A percentile compares a stretch with the other conserved stretches of the same genome.
Evolutionary conservation across 257 asterid species (phyloP).

Genomic region (Nicotiana otophora): DNA sequence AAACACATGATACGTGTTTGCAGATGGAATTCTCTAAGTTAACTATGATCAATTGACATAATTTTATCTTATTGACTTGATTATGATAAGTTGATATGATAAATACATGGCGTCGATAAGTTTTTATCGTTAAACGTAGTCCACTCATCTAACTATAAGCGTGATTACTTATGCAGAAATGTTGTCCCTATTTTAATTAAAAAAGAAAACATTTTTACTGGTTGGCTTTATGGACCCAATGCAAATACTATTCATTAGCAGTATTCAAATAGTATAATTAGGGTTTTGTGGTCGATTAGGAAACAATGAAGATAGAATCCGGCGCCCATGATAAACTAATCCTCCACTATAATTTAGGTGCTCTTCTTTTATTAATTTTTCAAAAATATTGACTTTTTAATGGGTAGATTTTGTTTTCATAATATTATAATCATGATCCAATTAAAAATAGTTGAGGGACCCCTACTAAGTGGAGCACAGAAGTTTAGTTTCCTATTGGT

Average conservation of each 20-base stretch:
- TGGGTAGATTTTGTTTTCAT: neutral
- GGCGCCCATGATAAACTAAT: neutral
- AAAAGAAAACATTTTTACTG: neutral
- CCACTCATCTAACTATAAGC: too few relatives aligned
- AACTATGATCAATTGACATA: too few relatives aligned
- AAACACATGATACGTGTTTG: too few relatives aligned
- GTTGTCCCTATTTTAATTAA: neutral
- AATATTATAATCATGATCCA: neutral
- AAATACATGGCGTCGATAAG: too few relatives aligned
- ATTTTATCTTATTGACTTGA: too few relatives aligned
- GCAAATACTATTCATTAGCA: neutral
- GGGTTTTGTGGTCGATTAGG: neutral
- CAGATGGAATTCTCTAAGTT: too few relatives aligned
- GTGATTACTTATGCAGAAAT: too few relatives aligned
- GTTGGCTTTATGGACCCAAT: neutral
- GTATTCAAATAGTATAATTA: neutral
- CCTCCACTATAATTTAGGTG: neutral
- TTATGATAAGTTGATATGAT: too few relatives aligned
- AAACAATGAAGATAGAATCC: neutral
- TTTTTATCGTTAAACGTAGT: too few relatives aligned
- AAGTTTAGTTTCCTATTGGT: slow-evolving; percentile 8
- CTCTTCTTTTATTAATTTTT: neutral
- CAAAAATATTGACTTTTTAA: neutral
- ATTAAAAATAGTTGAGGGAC: neutral
- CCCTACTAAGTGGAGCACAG: slow-evolving; percentile 6